These are phyloP conservation scores for Talaromyces marneffei DNA, from an alignment of 2,329 filamentous ascomycete genomes.

Conservation along the genomic window DNA sequence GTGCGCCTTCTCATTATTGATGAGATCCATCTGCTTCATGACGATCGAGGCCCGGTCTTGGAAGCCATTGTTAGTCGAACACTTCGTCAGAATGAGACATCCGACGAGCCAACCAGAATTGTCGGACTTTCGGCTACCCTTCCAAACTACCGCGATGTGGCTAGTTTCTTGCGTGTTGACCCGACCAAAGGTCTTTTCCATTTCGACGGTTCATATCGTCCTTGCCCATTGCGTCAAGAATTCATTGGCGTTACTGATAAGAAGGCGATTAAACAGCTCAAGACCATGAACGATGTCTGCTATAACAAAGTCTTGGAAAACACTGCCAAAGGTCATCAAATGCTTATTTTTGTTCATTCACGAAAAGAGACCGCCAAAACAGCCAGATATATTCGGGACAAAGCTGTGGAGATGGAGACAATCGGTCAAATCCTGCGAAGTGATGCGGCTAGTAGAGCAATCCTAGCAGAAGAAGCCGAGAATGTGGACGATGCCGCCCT, in stretches of 20 bases:
- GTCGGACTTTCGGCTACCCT: constrained; percentile 91
- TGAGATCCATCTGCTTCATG: constrained; percentile 94
- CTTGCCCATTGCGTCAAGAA: constrained; percentile 91
- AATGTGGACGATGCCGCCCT: constrained; percentile 78
- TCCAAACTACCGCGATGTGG: constrained; percentile 94
- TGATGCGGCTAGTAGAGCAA: constrained; percentile 85
- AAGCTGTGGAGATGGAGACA: constrained; percentile 92
- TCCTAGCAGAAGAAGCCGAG: constrained; percentile 77
- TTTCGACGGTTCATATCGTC: constrained; percentile 89
- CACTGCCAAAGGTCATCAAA: constrained; percentile 50
- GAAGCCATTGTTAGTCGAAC: constrained; percentile 96
- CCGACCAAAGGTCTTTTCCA: constrained; percentile 82
- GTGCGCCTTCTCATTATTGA: constrained; percentile 95
- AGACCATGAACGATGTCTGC: constrained; percentile 98
- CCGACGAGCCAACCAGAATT: constrained; percentile 84
- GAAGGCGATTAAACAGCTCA: constrained; percentile 97
- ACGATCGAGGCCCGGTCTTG: constrained; percentile 91
- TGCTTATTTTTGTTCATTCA: constrained; percentile 98
- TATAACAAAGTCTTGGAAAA: constrained; percentile 98
- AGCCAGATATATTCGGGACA: constrained; percentile 90
- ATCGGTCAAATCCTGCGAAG: constrained; percentile 92
- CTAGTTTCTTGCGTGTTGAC: constrained; percentile 88
- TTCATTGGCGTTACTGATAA: constrained; percentile 97
- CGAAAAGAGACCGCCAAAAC: constrained; percentile 98
- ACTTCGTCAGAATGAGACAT: constrained; percentile 88